A percentile compares a stretch with the other conserved stretches of the same genome.
Evolutionary conservation across 1,284 basidiomycete genomes (phyloP).

Genomic region (Amylostereum chailletii): DNA sequence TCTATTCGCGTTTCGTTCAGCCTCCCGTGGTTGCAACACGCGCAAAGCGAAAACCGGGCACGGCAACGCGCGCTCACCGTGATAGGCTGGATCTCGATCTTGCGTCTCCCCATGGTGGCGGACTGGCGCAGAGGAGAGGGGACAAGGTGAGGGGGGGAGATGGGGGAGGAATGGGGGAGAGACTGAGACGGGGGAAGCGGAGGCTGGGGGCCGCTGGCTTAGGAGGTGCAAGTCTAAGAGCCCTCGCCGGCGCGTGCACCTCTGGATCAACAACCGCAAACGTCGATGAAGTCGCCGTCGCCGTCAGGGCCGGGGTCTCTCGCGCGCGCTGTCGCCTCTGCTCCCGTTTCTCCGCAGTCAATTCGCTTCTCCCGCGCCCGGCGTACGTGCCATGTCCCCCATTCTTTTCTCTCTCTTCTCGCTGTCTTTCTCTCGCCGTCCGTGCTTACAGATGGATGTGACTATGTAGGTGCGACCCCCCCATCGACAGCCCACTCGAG

Average conservation of each 20-base stretch:
- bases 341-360: slow-evolving; percentile 18
- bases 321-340: background rate
- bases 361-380: slow-evolving; percentile 3
- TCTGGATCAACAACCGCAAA: slow-evolving; percentile 21
- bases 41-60: background rate
- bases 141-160: slow-evolving; percentile 3
- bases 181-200: slow-evolving; percentile 7
- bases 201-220: slow-evolving; percentile 9
- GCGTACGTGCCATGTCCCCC: background rate
- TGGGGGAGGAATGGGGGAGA: slow-evolving; percentile 8
- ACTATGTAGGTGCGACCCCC: too few species aligned
- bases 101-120: slow-evolving; percentile 68
- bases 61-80: slow-evolving; percentile 37
- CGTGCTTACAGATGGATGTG: too few species aligned
- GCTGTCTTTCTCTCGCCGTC: too few species aligned
- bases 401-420: background rate
- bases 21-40: slow-evolving; percentile 9
- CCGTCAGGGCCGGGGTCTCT: background rate
- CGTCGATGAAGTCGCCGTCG: slow-evolving; percentile 4
- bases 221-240: slow-evolving; percentile 14
- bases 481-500: too few species aligned
- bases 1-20: slow-evolving; percentile 37
- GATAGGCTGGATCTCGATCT: slow-evolving; percentile 87
- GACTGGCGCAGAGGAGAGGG: slow-evolving; percentile 1
- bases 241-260: slow-evolving; percentile 6